Evolutionary conservation across 352 stramenopile species (phyloP), one percentile per base, ranked within the genome.

Genomic region (Phytophthora idaei): DNA sequence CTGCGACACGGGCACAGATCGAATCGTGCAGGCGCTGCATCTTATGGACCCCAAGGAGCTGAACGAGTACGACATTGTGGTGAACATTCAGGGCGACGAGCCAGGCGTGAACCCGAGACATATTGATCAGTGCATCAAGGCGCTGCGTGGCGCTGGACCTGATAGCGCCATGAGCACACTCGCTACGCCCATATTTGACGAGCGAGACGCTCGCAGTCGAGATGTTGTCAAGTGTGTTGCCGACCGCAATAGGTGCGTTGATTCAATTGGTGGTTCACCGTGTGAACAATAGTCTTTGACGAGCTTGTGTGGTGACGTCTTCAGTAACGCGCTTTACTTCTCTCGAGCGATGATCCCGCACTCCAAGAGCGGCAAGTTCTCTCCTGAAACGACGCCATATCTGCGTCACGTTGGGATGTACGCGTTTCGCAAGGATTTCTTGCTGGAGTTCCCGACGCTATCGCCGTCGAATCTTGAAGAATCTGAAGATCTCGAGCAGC

Each of bases 21-120:
- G 88, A 32, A 80, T 95, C 29, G 76, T 94, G 44, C 76, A 93
- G 34, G 87, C 74, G 31, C 69, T 93, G 31, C 69, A 64, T 10
- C 37, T 65, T 17, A 72, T 93, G 60, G 68, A 76, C 10, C 32
- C 66, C 5, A 28, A 53, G 11, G 75, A 90, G 34, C 47, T 93
- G 14, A 71, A 53, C 31, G 48, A 76, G 47, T 90, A 90, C 61
- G 87, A 96, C 37, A 66, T 94, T 46, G 72, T 96, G 10, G 84
- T 94, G 27, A 96, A 96, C 52, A 84, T 96, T 48, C 87, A 95
- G 57, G 87, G 89, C 37, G 89, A 96, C 52, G 89, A 96, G 61
- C 87, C 87, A 3, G 83, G 83, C 21, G 83, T 96, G 50, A 83
- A 96, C 51, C 83, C 89, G 31, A 74, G 51, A 54, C 87, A 94